Percentiles rank a stretch among this genome's conserved stretches.
These are phyloP conservation scores for Podospora pseudoanserina DNA, from an alignment of 495 filamentous ascomycete genomes.

Conservation along the genomic window DNA sequence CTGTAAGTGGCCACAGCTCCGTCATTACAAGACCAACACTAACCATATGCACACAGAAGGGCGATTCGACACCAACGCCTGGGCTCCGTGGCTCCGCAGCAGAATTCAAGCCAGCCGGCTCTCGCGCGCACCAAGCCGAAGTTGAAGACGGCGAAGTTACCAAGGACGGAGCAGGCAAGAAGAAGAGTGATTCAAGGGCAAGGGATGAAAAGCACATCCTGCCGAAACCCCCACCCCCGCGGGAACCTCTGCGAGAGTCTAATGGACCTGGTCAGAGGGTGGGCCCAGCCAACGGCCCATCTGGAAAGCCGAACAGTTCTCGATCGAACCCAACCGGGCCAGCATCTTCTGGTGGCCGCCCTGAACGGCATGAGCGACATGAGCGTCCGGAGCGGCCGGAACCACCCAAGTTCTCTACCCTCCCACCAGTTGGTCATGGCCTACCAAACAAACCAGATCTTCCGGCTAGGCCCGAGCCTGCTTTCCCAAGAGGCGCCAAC, in stretches of 20 bases:
- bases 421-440: slow-evolving; percentile 32
- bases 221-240: slow-evolving; percentile 12
- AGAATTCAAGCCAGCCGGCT: slow-evolving; percentile 43
- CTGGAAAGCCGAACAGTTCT: slow-evolving; percentile 21
- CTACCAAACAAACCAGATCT: slow-evolving; percentile 40
- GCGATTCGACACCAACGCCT: slow-evolving; percentile 32
- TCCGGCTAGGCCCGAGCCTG: slow-evolving; percentile 45
- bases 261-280: slow-evolving; percentile 16
- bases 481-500: slow-evolving; percentile 28
- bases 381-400: slow-evolving; percentile 24
- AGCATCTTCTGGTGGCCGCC: slow-evolving; percentile 13
- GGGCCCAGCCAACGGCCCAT: slow-evolving; percentile 2
- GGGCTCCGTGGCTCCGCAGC: slow-evolving; percentile 41
- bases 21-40: slow-evolving; percentile 25
- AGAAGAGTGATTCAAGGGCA: slow-evolving; percentile 1
- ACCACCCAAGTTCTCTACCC: slow-evolving; percentile 33
- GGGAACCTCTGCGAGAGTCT: slow-evolving; percentile 18
- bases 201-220: slow-evolving; percentile 9
- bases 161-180: slow-evolving; percentile 55
- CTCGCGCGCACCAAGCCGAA: slow-evolving; percentile 46
- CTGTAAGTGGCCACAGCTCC: slow-evolving; percentile 33
- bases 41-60: slow-evolving; percentile 31
- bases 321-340: slow-evolving; percentile 20
- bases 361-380: background rate
- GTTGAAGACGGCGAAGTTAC: slow-evolving; percentile 74